Conservation (phyloP, 2,329 filamentous ascomycete genomes). For the Paraphaeosphaeria sporulosa region DNA sequence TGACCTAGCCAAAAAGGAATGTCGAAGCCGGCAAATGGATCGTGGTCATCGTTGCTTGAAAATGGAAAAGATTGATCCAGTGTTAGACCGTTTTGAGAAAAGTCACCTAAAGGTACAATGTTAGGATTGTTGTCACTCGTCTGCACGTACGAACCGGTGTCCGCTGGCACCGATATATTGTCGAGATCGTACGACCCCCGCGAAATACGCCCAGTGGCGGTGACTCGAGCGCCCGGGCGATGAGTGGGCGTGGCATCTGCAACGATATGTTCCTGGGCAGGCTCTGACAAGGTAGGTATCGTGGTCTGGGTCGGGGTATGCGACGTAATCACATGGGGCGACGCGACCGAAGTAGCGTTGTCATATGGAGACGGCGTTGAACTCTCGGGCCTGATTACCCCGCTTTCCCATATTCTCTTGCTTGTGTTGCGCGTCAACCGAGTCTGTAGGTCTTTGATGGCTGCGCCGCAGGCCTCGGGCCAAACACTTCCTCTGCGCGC, state of each 20-base stretch:
- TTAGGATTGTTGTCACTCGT: neutral
- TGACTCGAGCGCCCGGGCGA: neutral
- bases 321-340: constrained; percentile 12
- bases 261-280: neutral
- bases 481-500: constrained; percentile 35
- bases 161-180: neutral
- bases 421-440: constrained; percentile 23
- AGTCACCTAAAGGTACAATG: neutral
- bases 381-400: neutral
- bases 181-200: neutral
- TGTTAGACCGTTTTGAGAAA: neutral
- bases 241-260: neutral
- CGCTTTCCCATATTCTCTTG: neutral
- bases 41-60: constrained; percentile 21
- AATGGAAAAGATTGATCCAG: constrained; percentile 1
- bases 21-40: constrained; percentile 45
- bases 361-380: neutral
- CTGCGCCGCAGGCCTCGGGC: constrained; percentile 40
- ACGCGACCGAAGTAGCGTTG: neutral
- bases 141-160: neutral
- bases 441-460: constrained; percentile 33
- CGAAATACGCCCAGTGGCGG: neutral
- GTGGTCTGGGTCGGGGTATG: constrained; percentile 20
- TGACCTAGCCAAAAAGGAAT: constrained; percentile 48
- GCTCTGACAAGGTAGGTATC: constrained; percentile 12